phyloP scores from a whole-genome alignment of 1,284 basidiomycete genomes.

The Trichosporon sp. region DNA sequence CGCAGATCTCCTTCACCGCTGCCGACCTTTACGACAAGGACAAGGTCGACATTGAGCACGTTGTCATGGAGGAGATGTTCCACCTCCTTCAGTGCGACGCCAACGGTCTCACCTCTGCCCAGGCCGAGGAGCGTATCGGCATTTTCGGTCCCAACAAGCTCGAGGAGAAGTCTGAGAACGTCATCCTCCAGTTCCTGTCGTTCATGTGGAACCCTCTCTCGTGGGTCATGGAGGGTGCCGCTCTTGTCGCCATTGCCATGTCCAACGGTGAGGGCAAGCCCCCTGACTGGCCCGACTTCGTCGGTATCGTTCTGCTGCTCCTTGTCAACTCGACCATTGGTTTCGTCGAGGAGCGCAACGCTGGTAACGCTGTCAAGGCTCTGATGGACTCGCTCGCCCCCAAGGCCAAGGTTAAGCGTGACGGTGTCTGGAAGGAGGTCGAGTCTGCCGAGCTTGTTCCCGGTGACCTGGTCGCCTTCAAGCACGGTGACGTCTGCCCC shows the following conservation, averaged over 20 bases:
- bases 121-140: slow-evolving; percentile 78
- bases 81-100: slow-evolving; percentile 81
- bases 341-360: slow-evolving; percentile 96
- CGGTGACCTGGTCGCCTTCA: slow-evolving; percentile 91
- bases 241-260: slow-evolving; percentile 89
- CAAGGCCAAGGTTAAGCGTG: slow-evolving; percentile 87
- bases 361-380: slow-evolving; percentile 97
- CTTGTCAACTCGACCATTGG: slow-evolving; percentile 95
- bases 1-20: slow-evolving; percentile 44
- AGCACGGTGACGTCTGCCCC: slow-evolving; percentile 95
- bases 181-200: slow-evolving; percentile 67
- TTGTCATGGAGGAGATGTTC: slow-evolving; percentile 95
- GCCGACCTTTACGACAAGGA: slow-evolving; percentile 88
- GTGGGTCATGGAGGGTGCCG: slow-evolving; percentile 99
- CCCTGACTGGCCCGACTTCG: slow-evolving; percentile 96
- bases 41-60: slow-evolving; percentile 96
- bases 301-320: slow-evolving; percentile 87
- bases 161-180: slow-evolving; percentile 79
- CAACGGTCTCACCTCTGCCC: slow-evolving; percentile 67
- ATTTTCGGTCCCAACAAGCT: slow-evolving; percentile 97
- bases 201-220: slow-evolving; percentile 99
- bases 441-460: slow-evolving; percentile 83
- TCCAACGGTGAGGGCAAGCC: slow-evolving; percentile 80
- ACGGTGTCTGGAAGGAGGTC: slow-evolving; percentile 76
- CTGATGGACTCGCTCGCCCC: slow-evolving; percentile 98